These are phyloP conservation scores for Solanum hybrid DNA, from an alignment of 305 asterid species.

Conservation along the genomic window DNA sequence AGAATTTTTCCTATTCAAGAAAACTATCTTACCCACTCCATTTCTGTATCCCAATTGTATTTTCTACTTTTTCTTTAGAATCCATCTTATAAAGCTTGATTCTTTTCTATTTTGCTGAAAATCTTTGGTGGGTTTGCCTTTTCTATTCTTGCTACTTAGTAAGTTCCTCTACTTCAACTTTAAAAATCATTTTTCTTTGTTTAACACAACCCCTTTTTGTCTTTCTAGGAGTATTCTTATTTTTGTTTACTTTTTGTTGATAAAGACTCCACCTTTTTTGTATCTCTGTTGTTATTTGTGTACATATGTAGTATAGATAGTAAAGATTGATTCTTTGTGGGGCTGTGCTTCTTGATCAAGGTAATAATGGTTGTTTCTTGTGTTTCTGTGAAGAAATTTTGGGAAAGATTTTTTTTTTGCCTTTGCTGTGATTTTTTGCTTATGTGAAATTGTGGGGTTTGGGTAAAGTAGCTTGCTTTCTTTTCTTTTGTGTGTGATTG, in stretches of 20 bases:
- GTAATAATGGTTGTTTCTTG: neutral
- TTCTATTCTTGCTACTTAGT: slow-evolving; percentile 12
- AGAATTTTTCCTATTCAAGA: slow-evolving; percentile 11
- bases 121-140: slow-evolving; percentile 10
- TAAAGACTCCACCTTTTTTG: neutral
- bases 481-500: slow-evolving; percentile 8
- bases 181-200: neutral
- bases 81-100: neutral
- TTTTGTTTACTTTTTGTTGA: neutral
- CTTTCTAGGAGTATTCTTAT: neutral
- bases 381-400: neutral
- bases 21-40: slow-evolving; percentile 13
- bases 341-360: neutral
- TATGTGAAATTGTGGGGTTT: neutral
- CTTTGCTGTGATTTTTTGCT: neutral
- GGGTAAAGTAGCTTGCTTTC: neutral
- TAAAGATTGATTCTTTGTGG: neutral
- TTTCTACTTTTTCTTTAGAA: neutral
- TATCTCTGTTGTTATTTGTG: neutral
- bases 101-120: neutral
- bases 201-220: neutral
- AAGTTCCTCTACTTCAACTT: slow-evolving; percentile 14
- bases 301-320: neutral
- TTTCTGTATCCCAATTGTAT: neutral
- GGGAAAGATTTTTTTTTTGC: neutral